Base-by-base conservation (phyloP, 2,329 filamentous ascomycete species). In the Paramyrothecium roridum region DNA sequence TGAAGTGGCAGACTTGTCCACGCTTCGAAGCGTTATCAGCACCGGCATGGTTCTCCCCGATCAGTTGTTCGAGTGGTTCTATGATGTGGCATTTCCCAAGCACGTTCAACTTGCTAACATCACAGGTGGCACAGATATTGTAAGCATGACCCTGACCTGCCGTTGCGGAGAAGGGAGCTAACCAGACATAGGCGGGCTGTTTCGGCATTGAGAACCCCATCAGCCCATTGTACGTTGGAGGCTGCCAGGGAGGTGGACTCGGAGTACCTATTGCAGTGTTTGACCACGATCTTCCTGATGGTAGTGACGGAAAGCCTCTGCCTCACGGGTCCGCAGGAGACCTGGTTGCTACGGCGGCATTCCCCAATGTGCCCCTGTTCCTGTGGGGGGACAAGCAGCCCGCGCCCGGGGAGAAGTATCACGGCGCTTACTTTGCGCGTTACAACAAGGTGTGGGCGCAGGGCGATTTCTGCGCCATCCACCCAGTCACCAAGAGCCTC, bases 21-120 rank as follows among this genome's bases (percentile, higher is more conserved):
- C 70, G 7, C 75, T 96, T 23, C 74, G 76, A 26, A 70, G 77
- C 3, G 88, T 93, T 30, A 85, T 80, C 1, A 87, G 83, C 52
- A 96, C 91, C 0, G 91, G 91, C 3, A 93, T 93, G 89, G 90
- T 95, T 0, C 78, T 95, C 3, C 84, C 88, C 0, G 85, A 92
- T 50, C 82, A 87, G 43, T 76, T 91, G 34, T 93, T 92, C 65
- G 86, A 91, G 66, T 96, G 91, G 90, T 77, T 89, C 78, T 74
- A 93, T 67, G 87, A 91, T 61, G 73, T 77, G 8, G 89, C 79
- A 0, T 96, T 96, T 67, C 88, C 89, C 0, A 58, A 76, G 1
- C 74, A 78, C 48, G 81, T 86, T 0, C 89, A 91, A 22, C 76
- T 96, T 2, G 80, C 75, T 26, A 93, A 93, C 66, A 87, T 93